Base-by-base conservation (phyloP, 2,329 filamentous ascomycete genomes). In the Tolypocladium paradoxum region DNA sequence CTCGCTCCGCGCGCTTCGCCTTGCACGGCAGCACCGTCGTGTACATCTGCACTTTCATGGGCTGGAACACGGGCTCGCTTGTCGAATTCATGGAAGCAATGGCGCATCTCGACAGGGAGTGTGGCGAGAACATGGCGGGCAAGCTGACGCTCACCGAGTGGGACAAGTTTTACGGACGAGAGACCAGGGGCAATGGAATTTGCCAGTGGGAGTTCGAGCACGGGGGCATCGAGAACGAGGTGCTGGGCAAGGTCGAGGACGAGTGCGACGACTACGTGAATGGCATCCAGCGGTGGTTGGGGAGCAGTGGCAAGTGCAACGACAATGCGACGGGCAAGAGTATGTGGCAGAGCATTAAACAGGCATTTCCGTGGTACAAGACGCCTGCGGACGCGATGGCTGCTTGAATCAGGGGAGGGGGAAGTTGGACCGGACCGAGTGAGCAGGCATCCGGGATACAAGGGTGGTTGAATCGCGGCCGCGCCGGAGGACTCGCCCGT, bases 11-110 rank as follows among this genome's bases (percentile, higher is more conserved):
- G 18, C 55, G 52, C 34, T 56, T 54, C 52, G 49, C 52, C 18
- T 37, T 56, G n/a, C 36, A 50, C 50, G 45, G 51, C 50, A 18
- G 22, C 34, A 29, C 49, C 6, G 47, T 53, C 22, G 55, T 29
- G 5, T 56, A 56, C 46, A 24, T 54, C 2, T 56, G 55, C 55
- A 54, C 52, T 48, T 48, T 50, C 18, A 18, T 24, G 47, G 43
- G n/a, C 27, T 54, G 54, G 52, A 47, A 35, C 34, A 14, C 50
- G 29, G 55, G 37, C 34, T 54, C 52, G 31, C 55, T 56, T 3
- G 24, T 56, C 27, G 55, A 56, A 45, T 56, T 48, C 43, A 54
- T 54, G 53, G 55, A 52, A 3, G 55, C 55, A 24, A 56, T 54
- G 50, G 24, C 20, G 8, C 22, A 52, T 11, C 40, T 52, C 20